phyloP scores from a whole-genome alignment of 306 rosid genomes.

The Dalbergia cultrata region DNA sequence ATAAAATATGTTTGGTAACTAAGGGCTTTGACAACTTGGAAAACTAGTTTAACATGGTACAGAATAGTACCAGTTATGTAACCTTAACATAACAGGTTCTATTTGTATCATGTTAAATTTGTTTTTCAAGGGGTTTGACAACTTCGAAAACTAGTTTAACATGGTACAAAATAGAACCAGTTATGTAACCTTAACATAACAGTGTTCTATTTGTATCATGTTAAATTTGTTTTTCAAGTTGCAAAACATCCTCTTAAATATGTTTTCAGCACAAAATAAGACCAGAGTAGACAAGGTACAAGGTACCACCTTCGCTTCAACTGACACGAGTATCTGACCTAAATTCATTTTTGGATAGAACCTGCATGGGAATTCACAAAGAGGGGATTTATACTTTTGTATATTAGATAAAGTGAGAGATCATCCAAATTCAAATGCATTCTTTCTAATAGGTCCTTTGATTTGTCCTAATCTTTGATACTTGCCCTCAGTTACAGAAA shows the following conservation, averaged over 20 bases:
- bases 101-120: not conserved
- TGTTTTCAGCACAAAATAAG: conserved; percentile 24
- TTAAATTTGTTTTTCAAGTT: not conserved
- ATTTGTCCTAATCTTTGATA: conserved; percentile 18
- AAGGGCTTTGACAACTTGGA: not conserved
- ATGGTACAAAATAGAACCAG: too few species aligned
- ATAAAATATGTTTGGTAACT: not conserved
- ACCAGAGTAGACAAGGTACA: conserved; percentile 32
- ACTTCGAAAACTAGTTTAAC: not conserved
- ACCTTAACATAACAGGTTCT: not conserved
- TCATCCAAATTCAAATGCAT: conserved; percentile 31
- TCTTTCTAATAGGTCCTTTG: conserved; percentile 26
- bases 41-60: not conserved
- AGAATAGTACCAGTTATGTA: too few species aligned
- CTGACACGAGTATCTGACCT: conserved; percentile 67
- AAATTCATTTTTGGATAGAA: conserved; percentile 75
- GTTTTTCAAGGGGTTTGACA: not conserved
- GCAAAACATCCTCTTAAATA: conserved; percentile 6
- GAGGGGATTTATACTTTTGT: conserved; percentile 24
- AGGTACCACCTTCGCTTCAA: conserved; percentile 74
- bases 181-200: not conserved
- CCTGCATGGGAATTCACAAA: conserved; percentile 52
- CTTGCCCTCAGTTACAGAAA: not conserved
- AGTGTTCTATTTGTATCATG: not conserved
- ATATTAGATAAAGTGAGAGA: conserved; percentile 22